These are phyloP conservation scores for Lichtheimia ornata DNA, from an alignment of 371 early-diverging fungal genomes.

Conservation along the genomic window DNA sequence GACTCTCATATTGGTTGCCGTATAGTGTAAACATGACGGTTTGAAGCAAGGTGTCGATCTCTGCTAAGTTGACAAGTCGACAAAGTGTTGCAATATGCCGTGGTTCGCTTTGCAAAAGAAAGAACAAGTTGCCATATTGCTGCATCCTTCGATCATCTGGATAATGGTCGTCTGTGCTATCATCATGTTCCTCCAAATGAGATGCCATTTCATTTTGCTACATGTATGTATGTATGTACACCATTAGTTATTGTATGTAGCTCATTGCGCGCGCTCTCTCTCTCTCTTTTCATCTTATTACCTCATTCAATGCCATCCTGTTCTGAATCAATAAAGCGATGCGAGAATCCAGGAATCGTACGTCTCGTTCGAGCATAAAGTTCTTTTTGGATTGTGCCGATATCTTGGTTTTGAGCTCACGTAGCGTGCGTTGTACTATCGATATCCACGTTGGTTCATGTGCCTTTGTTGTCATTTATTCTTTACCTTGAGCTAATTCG, in stretches of 20 bases:
- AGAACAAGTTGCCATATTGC: constrained; percentile 90
- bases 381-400: constrained; percentile 94
- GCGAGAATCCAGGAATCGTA: constrained; percentile 91
- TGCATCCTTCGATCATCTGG: constrained; percentile 87
- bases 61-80: constrained; percentile 79
- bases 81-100: constrained; percentile 88
- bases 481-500: constrained; percentile 74
- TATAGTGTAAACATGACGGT: constrained; percentile 96
- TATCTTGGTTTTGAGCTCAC: constrained; percentile 86
- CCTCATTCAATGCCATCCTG: constrained; percentile 90
- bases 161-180: constrained; percentile 65
- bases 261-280: neutral
- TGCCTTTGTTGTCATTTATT: neutral
- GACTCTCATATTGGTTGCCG: constrained; percentile 93
- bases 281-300: constrained; percentile 40
- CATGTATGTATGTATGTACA: neutral
- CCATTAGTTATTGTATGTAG: no score
- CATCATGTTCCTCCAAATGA: constrained; percentile 75
- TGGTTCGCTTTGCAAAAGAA: constrained; percentile 90
- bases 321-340: constrained; percentile 94
- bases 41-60: constrained; percentile 92
- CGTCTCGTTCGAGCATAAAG: constrained; percentile 93
- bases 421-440: constrained; percentile 79
- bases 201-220: constrained; percentile 83
- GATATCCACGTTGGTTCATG: neutral